Conservation (phyloP, 2,329 filamentous ascomycete genomes). For the Apiospora pterosperma region DNA sequence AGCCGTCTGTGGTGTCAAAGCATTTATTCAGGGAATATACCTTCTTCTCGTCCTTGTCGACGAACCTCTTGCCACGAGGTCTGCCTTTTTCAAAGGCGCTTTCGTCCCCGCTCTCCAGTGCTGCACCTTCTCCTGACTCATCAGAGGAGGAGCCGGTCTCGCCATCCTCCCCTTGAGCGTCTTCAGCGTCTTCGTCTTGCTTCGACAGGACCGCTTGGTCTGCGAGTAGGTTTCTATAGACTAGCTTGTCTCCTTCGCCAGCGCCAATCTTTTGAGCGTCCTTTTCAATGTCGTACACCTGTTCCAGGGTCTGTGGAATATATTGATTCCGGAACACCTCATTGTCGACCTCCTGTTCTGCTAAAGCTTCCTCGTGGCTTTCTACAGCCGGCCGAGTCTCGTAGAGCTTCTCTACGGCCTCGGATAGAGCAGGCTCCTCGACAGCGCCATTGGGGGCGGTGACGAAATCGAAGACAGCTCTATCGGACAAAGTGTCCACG, state of each 20-base stretch:
- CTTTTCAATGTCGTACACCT: constrained; percentile 94
- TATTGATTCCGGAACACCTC: constrained; percentile 95
- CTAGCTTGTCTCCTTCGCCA: constrained; percentile 71
- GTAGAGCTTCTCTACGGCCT: constrained; percentile 65
- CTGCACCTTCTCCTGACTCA: constrained; percentile 46
- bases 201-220: constrained; percentile 53
- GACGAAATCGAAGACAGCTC: constrained; percentile 81
- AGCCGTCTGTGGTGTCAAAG: constrained; percentile 12
- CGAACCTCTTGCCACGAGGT: constrained; percentile 79
- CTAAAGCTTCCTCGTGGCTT: constrained; percentile 46
- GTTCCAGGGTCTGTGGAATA: constrained; percentile 91
- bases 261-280: constrained; percentile 75
- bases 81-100: constrained; percentile 60
- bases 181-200: constrained; percentile 25
- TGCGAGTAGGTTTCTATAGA: constrained; percentile 83
- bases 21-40: constrained; percentile 33
- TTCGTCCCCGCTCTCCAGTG: constrained; percentile 43
- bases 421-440: constrained; percentile 58
- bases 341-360: constrained; percentile 72
- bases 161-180: constrained; percentile 25
- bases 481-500: constrained; percentile 77
- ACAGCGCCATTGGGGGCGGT: constrained; percentile 57
- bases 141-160: constrained; percentile 36
- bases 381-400: constrained; percentile 47
- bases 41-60: constrained; percentile 89